phyloP scores from a whole-genome alignment of 2,329 filamentous ascomycete genomes.

The Cercospora nicotianae region DNA sequence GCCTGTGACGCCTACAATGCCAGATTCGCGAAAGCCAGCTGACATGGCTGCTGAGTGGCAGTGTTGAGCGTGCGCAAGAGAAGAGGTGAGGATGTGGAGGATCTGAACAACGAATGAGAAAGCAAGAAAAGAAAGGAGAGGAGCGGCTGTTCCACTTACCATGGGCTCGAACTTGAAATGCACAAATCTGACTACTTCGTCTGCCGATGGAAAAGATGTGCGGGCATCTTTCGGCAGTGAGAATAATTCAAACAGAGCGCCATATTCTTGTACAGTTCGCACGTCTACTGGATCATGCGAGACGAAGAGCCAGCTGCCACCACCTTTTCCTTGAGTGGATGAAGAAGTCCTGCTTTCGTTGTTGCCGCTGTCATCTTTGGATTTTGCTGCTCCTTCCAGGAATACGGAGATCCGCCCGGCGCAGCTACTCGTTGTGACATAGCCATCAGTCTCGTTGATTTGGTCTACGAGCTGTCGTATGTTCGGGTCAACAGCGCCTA shows the following conservation, averaged over 20 bases:
- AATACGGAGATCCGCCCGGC: constrained; percentile 86
- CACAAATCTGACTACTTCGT: constrained; percentile 48
- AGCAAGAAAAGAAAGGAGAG: neutral
- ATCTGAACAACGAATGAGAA: constrained; percentile 59
- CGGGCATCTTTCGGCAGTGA: constrained; percentile 16
- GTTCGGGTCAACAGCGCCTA: constrained; percentile 78
- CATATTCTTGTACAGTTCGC: constrained; percentile 15
- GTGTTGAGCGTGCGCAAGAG: constrained; percentile 69
- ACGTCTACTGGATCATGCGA: constrained; percentile 70
- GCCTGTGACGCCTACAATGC: constrained; percentile 52
- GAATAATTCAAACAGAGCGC: constrained; percentile 24
- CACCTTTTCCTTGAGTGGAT: constrained; percentile 66
- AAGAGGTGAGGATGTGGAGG: constrained; percentile 80
- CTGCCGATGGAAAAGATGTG: neutral
- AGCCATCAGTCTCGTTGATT: constrained; percentile 71
- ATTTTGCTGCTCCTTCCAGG: constrained; percentile 68
- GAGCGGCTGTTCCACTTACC: constrained; percentile 56
- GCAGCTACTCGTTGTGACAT: constrained; percentile 92
- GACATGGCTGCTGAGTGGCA: constrained; percentile 73
- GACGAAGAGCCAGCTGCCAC: constrained; percentile 82
- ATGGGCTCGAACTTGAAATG: constrained; percentile 95
- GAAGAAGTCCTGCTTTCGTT: constrained; percentile 54
- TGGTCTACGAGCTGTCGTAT: constrained; percentile 75
- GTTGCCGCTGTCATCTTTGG: constrained; percentile 3
- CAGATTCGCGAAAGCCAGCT: constrained; percentile 87